These are phyloP conservation scores for Ustilago trichophora DNA, from an alignment of 1,284 basidiomycete genomes.

Conservation along the genomic window DNA sequence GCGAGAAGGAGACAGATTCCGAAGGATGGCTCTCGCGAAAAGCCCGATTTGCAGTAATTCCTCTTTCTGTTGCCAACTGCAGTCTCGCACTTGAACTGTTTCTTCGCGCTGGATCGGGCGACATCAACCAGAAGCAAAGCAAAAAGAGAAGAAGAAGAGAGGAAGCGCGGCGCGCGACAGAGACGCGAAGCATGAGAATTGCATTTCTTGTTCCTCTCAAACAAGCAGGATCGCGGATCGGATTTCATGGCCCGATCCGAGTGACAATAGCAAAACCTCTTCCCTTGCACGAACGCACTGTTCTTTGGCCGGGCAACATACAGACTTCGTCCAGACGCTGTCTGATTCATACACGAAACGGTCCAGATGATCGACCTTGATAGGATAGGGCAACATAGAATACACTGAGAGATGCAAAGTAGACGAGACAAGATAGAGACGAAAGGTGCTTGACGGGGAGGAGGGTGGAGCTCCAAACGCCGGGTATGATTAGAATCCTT, in stretches of 20 bases:
- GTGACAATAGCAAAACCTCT: too few relatives aligned
- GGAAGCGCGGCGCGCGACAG: slow-evolving; percentile 8
- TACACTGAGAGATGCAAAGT: slow-evolving; percentile 2
- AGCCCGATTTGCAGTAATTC: slow-evolving; percentile 7
- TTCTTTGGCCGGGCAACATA: too few relatives aligned
- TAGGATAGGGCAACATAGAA: neutral
- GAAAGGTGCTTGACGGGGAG: neutral
- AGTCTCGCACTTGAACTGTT: too few relatives aligned
- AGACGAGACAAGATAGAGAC: neutral
- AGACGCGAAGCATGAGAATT: too few relatives aligned
- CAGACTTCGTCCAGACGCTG: too few relatives aligned
- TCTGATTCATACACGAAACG: too few relatives aligned
- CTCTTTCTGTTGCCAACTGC: neutral
- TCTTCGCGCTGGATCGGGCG: slow-evolving; percentile 8
- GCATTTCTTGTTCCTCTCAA: too few relatives aligned
- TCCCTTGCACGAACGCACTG: too few relatives aligned
- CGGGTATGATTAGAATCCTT: slow-evolving; percentile 7
- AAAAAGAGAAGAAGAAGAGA: neutral
- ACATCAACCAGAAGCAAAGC: too few relatives aligned
- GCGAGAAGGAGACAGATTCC: slow-evolving; percentile 12
- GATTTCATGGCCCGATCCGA: too few relatives aligned
- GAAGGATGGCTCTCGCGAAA: neutral
- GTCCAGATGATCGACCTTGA: too few relatives aligned
- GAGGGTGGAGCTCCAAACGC: neutral
- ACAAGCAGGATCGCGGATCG: too few relatives aligned